Percentiles rank a stretch among this genome's conserved stretches.
Evolutionary conservation across 1,284 basidiomycete genomes (phyloP).

Genomic region (Cutaneotrichosporon sp.): DNA sequence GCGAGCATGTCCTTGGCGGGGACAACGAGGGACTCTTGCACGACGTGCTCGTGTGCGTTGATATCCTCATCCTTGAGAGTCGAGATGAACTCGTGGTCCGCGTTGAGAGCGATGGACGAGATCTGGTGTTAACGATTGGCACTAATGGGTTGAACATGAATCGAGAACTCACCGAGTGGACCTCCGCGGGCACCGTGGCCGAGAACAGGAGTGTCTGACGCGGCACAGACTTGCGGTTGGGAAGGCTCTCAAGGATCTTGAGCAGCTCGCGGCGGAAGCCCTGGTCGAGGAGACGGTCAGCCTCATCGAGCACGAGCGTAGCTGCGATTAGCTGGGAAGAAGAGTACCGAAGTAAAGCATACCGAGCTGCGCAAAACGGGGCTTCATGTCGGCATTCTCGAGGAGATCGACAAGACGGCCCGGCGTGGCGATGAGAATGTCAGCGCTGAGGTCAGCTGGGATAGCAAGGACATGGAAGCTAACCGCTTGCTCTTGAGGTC

Average conservation of each 20-base stretch:
- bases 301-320: conserved; percentile 56
- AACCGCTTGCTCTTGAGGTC: conserved; percentile 42
- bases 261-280: conserved; percentile 46
- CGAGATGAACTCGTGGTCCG: conserved; percentile 62
- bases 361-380: conserved; percentile 40
- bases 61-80: conserved; percentile 64
- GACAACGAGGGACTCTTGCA: conserved; percentile 58
- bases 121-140: conserved; percentile 49
- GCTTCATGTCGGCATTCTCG: conserved; percentile 47
- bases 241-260: conserved; percentile 48
- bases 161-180: conserved; percentile 41
- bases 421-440: conserved; percentile 57
- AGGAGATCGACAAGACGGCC: conserved; percentile 57
- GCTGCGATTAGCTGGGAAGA: conserved; percentile 27
- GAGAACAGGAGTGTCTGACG: conserved; percentile 57
- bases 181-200: conserved; percentile 55
- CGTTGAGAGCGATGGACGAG: conserved; percentile 56
- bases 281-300: conserved; percentile 55
- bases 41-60: conserved; percentile 67
- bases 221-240: conserved; percentile 35
- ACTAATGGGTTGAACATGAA: background rate
- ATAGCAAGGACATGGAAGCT: background rate
- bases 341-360: background rate
- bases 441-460: conserved; percentile 32
- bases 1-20: conserved; percentile 57